phyloP scores from a whole-genome alignment of 2,329 filamentous ascomycete genomes.

The Fusarium penzigii region DNA sequence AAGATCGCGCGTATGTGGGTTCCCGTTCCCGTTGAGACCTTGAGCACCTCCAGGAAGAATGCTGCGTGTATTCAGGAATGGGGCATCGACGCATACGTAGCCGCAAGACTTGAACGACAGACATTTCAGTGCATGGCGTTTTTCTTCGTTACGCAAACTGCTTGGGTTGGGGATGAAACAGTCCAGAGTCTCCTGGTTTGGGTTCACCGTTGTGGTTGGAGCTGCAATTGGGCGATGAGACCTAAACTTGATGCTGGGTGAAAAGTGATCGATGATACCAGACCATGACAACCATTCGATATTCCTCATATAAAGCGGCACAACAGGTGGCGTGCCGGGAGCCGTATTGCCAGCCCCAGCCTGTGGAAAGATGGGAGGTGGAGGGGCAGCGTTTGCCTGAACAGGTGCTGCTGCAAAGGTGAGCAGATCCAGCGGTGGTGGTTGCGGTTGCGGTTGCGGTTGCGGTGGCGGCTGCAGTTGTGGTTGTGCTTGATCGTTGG shows the following conservation, averaged over 20 bases:
- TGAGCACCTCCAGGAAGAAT: conserved; percentile 32
- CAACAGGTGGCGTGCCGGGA: conserved; percentile 2
- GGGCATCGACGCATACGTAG: conserved; percentile 50
- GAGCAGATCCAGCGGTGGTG: background rate
- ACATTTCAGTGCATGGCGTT: conserved; percentile 33
- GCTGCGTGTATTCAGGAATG: conserved; percentile 38
- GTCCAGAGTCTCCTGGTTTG: conserved; percentile 9
- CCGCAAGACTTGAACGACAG: conserved; percentile 63
- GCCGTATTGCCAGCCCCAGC: background rate
- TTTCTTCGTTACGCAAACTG: conserved; percentile 29
- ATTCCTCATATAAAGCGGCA: conserved; percentile 18
- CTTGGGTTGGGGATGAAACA: conserved; percentile 25
- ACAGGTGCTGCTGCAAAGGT: conserved; percentile 7
- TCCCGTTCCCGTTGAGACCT: conserved; percentile 22
- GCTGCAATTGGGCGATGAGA: conserved; percentile 18
- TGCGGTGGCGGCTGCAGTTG: background rate
- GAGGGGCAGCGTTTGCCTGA: background rate
- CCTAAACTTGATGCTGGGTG: conserved; percentile 37
- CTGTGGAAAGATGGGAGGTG: background rate
- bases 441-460: background rate
- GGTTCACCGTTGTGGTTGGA: background rate
- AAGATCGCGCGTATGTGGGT: conserved; percentile 26
- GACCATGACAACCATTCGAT: conserved; percentile 41
- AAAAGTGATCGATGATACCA: conserved; percentile 45
- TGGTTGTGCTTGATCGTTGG: background rate